Conservation (phyloP, 192 early-diverging fungal genomes). For the Podochytrium sp. region DNA sequence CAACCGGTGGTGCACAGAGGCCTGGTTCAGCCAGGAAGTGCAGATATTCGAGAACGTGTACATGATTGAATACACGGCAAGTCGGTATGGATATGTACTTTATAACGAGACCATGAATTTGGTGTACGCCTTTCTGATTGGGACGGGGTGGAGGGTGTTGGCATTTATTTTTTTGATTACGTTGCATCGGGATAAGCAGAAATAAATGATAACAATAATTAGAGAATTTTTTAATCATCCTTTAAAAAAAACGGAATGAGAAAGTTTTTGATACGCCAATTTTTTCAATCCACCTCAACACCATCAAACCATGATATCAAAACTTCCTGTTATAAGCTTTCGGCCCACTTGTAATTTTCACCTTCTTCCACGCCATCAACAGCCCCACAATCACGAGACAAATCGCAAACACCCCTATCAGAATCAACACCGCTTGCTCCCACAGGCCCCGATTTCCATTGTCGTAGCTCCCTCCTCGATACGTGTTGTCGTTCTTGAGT, state of each 20-base stretch:
- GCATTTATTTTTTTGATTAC: constrained; percentile 39
- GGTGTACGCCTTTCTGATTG: constrained; percentile 38
- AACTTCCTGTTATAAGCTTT: constrained; percentile 20
- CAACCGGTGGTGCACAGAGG: constrained; percentile 47
- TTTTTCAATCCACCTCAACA: not conserved
- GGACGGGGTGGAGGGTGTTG: constrained; percentile 28
- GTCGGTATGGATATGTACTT: constrained; percentile 34
- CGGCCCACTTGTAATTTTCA: not conserved
- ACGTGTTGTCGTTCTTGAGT: not conserved
- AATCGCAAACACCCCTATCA: not conserved
- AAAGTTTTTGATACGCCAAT: not conserved
- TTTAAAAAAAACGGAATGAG: not conserved
- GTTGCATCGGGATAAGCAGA: constrained; percentile 44
- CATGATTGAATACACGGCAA: constrained; percentile 1
- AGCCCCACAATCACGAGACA: not conserved
- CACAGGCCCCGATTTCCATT: not conserved
- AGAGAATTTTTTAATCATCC: not conserved
- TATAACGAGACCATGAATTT: constrained; percentile 33
- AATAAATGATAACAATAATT: not conserved
- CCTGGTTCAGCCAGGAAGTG: constrained; percentile 27
- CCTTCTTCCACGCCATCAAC: not conserved
- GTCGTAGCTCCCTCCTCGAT: not conserved
- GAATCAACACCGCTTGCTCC: not conserved
- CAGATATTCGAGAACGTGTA: constrained; percentile 33
- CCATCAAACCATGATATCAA: not conserved